Evolutionary conservation across 106 monocot genomes (phyloP).

Genomic region (Dendrobium huoshanense): DNA sequence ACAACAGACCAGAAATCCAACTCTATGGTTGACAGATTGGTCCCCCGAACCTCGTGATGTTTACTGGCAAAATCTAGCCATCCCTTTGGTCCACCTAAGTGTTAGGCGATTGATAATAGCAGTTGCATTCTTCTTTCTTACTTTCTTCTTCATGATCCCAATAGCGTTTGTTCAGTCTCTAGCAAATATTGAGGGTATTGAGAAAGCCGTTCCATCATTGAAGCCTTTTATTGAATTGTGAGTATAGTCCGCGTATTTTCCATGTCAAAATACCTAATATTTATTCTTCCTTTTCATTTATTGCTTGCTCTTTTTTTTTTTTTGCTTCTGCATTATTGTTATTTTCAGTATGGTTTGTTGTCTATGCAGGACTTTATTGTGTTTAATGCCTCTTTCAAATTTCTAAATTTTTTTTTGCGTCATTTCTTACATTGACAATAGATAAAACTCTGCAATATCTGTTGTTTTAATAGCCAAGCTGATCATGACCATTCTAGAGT

Average conservation of each 20-base stretch:
- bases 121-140: constrained; percentile 60
- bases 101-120: constrained; percentile 36
- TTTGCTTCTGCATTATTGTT: neutral
- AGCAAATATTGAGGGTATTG: constrained; percentile 55
- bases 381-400: neutral
- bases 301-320: neutral
- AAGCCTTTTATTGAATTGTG: constrained; percentile 47
- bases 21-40: constrained; percentile 60
- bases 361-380: neutral
- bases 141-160: constrained; percentile 69
- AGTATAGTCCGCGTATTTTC: constrained; percentile 4
- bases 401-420: neutral
- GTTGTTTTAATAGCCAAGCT: neutral
- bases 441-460: neutral
- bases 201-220: constrained; percentile 51
- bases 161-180: constrained; percentile 58
- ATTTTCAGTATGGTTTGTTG: neutral
- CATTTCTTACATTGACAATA: neutral
- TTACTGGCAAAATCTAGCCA: constrained; percentile 59
- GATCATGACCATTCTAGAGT: too few relatives aligned
- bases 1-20: constrained; percentile 58
- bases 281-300: neutral
- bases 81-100: constrained; percentile 45
- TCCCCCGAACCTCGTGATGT: constrained; percentile 71
- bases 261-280: neutral